A percentile compares a stretch with the other conserved stretches of the same genome.
These are phyloP conservation scores for Phytopythium litorale DNA, from an alignment of 352 stramenopile genomes.

Conservation along the genomic window DNA sequence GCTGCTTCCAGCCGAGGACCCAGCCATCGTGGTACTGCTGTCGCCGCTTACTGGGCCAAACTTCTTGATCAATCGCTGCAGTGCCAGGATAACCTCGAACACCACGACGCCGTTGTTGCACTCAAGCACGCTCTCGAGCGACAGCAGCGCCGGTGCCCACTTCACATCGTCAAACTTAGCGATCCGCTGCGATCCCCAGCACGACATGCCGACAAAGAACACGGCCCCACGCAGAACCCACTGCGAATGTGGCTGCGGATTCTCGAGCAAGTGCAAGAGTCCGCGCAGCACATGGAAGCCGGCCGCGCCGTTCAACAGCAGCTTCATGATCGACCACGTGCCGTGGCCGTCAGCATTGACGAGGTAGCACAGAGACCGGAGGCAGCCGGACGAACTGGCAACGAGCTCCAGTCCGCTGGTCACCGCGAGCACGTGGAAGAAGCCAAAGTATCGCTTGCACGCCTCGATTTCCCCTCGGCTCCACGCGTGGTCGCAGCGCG, in stretches of 20 bases:
- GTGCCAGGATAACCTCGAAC: slow-evolving; percentile 84
- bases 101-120: slow-evolving; percentile 78
- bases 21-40: neutral
- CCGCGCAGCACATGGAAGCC: slow-evolving; percentile 71
- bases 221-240: slow-evolving; percentile 80
- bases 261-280: slow-evolving; percentile 69
- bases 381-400: slow-evolving; percentile 50
- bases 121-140: slow-evolving; percentile 54
- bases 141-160: slow-evolving; percentile 67
- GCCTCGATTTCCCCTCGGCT: slow-evolving; percentile 63
- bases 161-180: slow-evolving; percentile 68
- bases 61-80: slow-evolving; percentile 87
- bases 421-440: slow-evolving; percentile 65
- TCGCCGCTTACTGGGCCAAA: slow-evolving; percentile 40
- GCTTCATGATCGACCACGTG: slow-evolving; percentile 83
- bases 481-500: slow-evolving; percentile 71
- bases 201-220: slow-evolving; percentile 89
- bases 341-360: slow-evolving; percentile 81
- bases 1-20: neutral
- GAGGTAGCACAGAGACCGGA: slow-evolving; percentile 78
- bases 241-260: slow-evolving; percentile 45
- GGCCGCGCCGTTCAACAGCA: slow-evolving; percentile 55
- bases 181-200: slow-evolving; percentile 81
- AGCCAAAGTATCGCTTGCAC: slow-evolving; percentile 65
- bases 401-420: slow-evolving; percentile 57